Percentiles rank a stretch among this genome's conserved stretches.
Conservation (phyloP, 345 rosid genomes). For the Barbarea vulgaris region DNA sequence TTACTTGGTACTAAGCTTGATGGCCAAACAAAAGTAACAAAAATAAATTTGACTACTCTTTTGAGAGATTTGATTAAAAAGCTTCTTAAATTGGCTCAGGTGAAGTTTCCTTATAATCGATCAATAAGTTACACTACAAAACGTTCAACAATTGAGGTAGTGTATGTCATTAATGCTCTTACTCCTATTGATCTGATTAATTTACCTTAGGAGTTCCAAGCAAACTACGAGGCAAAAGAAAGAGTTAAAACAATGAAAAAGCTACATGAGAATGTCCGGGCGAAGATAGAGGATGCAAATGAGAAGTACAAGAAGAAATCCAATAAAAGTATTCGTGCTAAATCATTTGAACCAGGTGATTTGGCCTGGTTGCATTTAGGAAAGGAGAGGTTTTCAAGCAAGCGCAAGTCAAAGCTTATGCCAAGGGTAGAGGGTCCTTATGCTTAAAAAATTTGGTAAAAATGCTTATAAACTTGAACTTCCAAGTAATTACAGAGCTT, state of each 20-base stretch:
- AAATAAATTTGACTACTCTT: not conserved
- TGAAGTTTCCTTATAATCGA: not conserved
- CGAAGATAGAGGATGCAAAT: not conserved
- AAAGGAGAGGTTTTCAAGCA: too few species aligned
- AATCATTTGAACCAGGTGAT: not conserved
- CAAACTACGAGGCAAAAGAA: too few species aligned
- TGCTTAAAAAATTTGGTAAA: not conserved
- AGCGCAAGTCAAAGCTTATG: not conserved
- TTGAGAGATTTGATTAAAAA: slow-evolving; percentile 1
- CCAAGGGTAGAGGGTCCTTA: not conserved
- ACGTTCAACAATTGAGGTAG: not conserved
- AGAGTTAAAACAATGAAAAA: not conserved
- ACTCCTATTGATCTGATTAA: not conserved
- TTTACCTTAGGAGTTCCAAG: too few species aligned
- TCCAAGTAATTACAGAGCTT: not conserved
- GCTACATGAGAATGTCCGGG: not conserved
- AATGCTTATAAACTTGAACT: slow-evolving; percentile 2
- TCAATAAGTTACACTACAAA: not conserved
- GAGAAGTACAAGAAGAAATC: not conserved
- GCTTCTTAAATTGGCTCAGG: not conserved
- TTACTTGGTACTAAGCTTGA: not conserved
- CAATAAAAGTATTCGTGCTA: not conserved
- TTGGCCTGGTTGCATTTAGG: not conserved
- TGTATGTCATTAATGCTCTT: not conserved
- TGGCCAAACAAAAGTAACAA: not conserved